These are phyloP conservation scores for Cajanus cajan DNA, from an alignment of 306 rosid genomes.

Conservation along the genomic window DNA sequence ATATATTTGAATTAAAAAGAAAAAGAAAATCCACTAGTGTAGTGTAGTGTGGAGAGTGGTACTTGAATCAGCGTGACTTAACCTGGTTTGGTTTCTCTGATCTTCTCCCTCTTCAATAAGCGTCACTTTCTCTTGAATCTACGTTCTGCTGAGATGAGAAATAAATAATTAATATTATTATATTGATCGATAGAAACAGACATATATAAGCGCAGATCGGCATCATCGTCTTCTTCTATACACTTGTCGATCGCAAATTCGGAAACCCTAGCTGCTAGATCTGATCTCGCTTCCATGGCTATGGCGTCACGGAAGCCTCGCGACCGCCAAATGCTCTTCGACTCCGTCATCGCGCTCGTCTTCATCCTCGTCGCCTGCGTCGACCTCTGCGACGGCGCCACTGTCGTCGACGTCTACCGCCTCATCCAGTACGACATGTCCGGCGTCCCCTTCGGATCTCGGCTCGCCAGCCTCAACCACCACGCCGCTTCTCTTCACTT, in stretches of 20 bases:
- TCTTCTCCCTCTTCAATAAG: conserved; percentile 11
- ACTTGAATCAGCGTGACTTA: neutral
- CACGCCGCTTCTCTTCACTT: conserved; percentile 85
- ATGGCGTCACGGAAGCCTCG: conserved; percentile 53
- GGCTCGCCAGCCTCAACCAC: conserved; percentile 86
- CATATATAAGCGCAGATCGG: conserved; percentile 25
- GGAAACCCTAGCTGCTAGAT: conserved; percentile 50
- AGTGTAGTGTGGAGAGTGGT: neutral
- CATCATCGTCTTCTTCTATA: neutral
- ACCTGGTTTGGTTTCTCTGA: neutral
- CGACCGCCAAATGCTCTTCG: conserved; percentile 57
- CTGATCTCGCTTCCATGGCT: conserved; percentile 28
- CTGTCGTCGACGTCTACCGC: conserved; percentile 93
- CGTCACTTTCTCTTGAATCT: neutral
- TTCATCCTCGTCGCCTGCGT: conserved; percentile 79
- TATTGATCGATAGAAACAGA: neutral
- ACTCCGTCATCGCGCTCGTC: conserved; percentile 75
- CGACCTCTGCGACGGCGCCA: conserved; percentile 94
- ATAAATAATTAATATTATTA: neutral
- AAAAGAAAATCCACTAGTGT: neutral
- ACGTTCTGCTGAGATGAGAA: neutral
- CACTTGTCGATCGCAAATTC: conserved; percentile 10
- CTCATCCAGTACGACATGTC: conserved; percentile 93
- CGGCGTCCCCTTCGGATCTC: conserved; percentile 91
- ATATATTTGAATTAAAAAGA: too few relatives aligned